Percentiles rank a stretch among this genome's conserved stretches.
Evolutionary conservation across 192 early-diverging fungal species (phyloP).

Genomic region (Diversispora eburnea): DNA sequence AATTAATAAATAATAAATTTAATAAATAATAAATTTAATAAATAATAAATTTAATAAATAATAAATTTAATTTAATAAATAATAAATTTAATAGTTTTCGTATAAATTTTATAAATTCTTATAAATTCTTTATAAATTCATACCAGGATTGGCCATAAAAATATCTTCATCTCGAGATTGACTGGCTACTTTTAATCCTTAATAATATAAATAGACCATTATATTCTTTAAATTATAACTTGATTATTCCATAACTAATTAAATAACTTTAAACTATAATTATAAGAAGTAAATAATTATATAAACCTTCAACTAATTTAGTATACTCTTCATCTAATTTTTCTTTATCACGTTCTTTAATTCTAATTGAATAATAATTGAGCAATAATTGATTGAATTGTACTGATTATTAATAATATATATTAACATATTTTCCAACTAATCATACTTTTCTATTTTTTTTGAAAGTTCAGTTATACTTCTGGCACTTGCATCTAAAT

Average conservation of each 20-base stretch:
- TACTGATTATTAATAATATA: not conserved
- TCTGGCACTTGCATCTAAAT: slow-evolving; percentile 83
- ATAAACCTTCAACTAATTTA: slow-evolving; percentile 75
- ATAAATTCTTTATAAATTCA: too few relatives aligned
- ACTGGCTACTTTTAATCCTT: slow-evolving; percentile 70
- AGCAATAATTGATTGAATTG: not conserved
- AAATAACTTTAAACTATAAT: not conserved
- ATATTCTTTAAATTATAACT: not conserved
- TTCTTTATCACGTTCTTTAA: slow-evolving; percentile 85
- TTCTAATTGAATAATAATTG: slow-evolving; percentile 34
- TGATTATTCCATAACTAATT: not conserved
- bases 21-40: too few relatives aligned
- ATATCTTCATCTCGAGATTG: slow-evolving; percentile 77
- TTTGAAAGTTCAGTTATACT: slow-evolving; percentile 69
- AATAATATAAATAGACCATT: not conserved
- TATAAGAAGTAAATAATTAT: not conserved
- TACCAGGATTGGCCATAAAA: slow-evolving; percentile 84
- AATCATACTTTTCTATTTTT: slow-evolving; percentile 64
- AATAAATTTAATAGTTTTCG: not conserved
- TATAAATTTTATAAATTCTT: slow-evolving; percentile 13
- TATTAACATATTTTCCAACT: not conserved
- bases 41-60: not conserved
- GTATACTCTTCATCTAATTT: slow-evolving; percentile 88
- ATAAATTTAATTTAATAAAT: not conserved
- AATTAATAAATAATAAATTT: not conserved